phyloP scores from a whole-genome alignment of 306 rosid species.

The Carpinus viminea region DNA sequence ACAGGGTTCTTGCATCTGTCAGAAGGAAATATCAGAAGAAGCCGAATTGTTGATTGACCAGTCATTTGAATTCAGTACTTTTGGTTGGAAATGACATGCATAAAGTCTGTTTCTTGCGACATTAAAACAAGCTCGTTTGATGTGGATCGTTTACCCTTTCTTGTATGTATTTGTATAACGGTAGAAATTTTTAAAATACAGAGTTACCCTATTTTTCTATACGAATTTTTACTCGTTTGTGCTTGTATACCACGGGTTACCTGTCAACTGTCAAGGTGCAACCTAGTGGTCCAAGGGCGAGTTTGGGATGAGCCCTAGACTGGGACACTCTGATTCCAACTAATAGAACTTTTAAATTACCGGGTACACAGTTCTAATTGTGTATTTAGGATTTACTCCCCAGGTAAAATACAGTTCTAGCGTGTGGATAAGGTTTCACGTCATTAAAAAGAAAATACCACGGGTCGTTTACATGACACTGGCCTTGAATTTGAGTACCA shows the following conservation, averaged over 20 bases:
- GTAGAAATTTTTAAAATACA: neutral
- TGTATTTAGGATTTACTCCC: too few relatives aligned
- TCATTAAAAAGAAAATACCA: neutral
- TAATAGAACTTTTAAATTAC: too few relatives aligned
- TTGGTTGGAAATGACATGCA: neutral
- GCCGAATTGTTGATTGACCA: neutral
- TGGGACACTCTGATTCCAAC: too few relatives aligned
- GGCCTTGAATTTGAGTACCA: neutral
- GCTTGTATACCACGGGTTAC: too few relatives aligned
- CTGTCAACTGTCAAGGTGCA: too few relatives aligned
- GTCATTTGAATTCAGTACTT: neutral
- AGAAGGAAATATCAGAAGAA: neutral
- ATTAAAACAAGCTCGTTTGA: neutral
- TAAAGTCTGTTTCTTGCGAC: neutral
- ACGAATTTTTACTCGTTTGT: neutral
- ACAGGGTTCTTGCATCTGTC: neutral
- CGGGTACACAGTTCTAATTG: too few relatives aligned
- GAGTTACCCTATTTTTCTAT: neutral
- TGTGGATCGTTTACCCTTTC: neutral
- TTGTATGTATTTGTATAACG: neutral
- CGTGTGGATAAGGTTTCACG: too few relatives aligned
- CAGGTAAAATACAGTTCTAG: too few relatives aligned
- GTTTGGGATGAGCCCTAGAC: too few relatives aligned
- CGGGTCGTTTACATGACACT: neutral
- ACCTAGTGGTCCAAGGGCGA: too few relatives aligned